Conservation (phyloP, 2,329 filamentous ascomycete genomes). For the Paraphoma chrysanthemicola region DNA sequence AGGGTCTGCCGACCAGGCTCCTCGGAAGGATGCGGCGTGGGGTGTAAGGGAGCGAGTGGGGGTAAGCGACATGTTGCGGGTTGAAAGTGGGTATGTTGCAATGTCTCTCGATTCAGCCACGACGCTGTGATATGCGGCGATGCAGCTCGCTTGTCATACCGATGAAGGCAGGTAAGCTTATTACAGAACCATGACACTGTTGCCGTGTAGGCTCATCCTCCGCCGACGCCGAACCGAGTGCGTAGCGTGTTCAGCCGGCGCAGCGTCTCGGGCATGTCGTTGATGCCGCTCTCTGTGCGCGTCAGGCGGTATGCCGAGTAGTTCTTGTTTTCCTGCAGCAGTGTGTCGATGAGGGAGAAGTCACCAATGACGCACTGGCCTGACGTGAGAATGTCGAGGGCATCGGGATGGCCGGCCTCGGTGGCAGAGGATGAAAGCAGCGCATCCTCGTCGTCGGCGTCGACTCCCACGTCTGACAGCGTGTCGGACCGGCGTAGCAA, state of each 20-base stretch:
- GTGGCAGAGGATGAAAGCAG: conserved; percentile 36
- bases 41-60: conserved; percentile 10
- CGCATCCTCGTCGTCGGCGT: conserved; percentile 45
- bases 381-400: conserved; percentile 54
- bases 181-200: conserved; percentile 4
- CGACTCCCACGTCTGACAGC: conserved; percentile 48
- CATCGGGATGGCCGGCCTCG: conserved; percentile 32
- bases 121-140: conserved; percentile 1
- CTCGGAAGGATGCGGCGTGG: not conserved
- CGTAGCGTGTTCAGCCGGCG: conserved; percentile 44
- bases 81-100: conserved; percentile 4
- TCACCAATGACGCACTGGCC: conserved; percentile 56
- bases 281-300: conserved; percentile 32
- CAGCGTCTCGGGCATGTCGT: conserved; percentile 41
- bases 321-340: conserved; percentile 51
- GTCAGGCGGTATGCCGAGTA: conserved; percentile 43
- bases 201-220: conserved; percentile 30
- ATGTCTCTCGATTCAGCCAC: conserved; percentile 7
- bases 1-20: not conserved
- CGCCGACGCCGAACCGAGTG: conserved; percentile 41
- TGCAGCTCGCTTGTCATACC: conserved; percentile 1
- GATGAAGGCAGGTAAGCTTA: not conserved
- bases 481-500: conserved; percentile 52
- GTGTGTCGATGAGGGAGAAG: conserved; percentile 50
- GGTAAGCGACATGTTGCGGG: conserved; percentile 8